Percentiles rank a stretch among this genome's conserved stretches.
Conservation (phyloP, 495 filamentous ascomycete genomes). For the Trichoderma asperelloides region DNA sequence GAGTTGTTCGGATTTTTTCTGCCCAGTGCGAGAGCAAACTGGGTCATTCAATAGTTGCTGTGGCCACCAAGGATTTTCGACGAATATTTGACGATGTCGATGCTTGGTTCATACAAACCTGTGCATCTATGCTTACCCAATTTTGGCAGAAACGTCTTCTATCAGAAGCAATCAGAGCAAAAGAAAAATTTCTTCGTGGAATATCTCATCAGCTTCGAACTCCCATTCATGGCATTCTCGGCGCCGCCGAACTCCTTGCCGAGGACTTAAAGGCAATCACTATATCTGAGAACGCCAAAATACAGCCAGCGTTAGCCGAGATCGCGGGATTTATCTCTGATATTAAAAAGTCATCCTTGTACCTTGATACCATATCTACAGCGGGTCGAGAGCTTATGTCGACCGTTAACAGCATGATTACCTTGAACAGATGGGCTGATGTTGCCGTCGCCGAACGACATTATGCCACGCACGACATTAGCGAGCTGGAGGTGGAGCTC, state of each 20-base stretch:
- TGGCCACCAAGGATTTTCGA: constrained; percentile 13
- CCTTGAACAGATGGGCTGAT: constrained; percentile 13
- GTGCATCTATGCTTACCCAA: constrained; percentile 11
- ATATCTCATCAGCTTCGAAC: constrained; percentile 32
- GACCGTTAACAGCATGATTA: constrained; percentile 15
- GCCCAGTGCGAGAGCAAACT: constrained; percentile 12
- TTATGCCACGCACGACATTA: neutral
- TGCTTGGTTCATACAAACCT: constrained; percentile 12
- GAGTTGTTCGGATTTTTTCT: constrained; percentile 10
- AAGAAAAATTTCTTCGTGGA: constrained; percentile 29
- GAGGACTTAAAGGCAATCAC: constrained; percentile 15
- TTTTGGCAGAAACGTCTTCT: constrained; percentile 13
- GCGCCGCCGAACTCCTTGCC: constrained; percentile 25
- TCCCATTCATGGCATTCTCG: constrained; percentile 32
- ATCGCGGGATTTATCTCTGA: neutral
- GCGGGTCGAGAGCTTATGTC: constrained; percentile 14
- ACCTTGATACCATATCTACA: constrained; percentile 8
- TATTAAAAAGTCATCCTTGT: constrained; percentile 4
- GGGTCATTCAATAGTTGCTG: constrained; percentile 8
- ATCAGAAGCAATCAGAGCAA: constrained; percentile 18
- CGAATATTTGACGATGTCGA: constrained; percentile 15
- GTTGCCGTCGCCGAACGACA: neutral
- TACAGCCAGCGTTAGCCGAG: neutral
- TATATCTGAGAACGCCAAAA: neutral
- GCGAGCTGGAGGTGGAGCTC: constrained; percentile 1